These are phyloP conservation scores for Ceratocystiopsis sp. DNA, from an alignment of 2,329 filamentous ascomycete species.

Conservation along the genomic window DNA sequence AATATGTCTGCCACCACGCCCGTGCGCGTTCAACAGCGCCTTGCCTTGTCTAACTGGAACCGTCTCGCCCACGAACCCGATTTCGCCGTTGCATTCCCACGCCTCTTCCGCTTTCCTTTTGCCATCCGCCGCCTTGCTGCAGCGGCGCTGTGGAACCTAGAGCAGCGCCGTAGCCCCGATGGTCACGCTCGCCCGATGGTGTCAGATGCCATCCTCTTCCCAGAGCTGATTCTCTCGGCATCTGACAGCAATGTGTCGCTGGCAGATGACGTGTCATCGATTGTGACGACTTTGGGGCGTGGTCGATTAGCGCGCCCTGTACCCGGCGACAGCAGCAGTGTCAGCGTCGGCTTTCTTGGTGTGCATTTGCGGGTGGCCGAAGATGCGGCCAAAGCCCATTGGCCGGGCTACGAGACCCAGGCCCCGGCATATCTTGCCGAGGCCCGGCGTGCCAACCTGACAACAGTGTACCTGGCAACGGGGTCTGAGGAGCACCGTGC, in stretches of 20 bases:
- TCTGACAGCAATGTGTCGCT: background rate
- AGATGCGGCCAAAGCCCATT: constrained; percentile 17
- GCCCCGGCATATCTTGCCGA: constrained; percentile 20
- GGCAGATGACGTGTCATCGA: background rate
- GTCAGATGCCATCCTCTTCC: background rate
- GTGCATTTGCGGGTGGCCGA: constrained; percentile 20
- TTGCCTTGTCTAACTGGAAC: constrained; percentile 10
- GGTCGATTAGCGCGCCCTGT: background rate
- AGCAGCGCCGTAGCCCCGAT: background rate
- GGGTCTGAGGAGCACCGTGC: constrained; percentile 16
- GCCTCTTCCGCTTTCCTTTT: background rate
- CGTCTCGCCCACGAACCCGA: constrained; percentile 6
- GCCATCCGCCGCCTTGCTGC: background rate
- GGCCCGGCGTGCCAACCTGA: constrained; percentile 13
- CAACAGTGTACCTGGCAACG: constrained; percentile 21
- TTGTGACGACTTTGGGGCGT: background rate
- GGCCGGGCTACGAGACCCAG: constrained; percentile 20
- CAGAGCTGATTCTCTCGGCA: background rate
- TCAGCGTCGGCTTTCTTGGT: constrained; percentile 17
- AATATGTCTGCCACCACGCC: constrained; percentile 4
- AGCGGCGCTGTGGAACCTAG: background rate
- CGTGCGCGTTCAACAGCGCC: constrained; percentile 9
- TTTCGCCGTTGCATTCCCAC: background rate
- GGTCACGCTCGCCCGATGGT: background rate
- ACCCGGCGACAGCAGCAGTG: background rate